These are phyloP conservation scores for Pseudodiploospora longispora DNA, from an alignment of 2,329 filamentous ascomycete species.

Conservation along the genomic window DNA sequence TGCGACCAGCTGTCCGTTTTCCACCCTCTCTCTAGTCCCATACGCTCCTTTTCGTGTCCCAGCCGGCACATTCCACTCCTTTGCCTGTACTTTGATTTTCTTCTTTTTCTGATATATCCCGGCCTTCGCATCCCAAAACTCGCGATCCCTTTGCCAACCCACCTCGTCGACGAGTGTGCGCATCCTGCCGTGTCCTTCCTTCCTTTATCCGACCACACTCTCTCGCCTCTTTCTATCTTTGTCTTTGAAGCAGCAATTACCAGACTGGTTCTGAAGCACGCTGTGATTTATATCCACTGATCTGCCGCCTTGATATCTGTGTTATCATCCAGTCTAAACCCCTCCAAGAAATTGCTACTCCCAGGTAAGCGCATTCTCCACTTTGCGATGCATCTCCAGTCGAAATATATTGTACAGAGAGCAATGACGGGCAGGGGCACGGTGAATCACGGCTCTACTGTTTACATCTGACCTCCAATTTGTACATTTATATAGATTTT, in stretches of 20 bases:
- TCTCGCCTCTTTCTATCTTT: neutral
- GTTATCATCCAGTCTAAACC: no score
- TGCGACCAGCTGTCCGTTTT: neutral
- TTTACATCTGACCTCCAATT: no score
- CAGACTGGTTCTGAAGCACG: conserved; percentile 17
- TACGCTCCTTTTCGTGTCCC: conserved; percentile 18
- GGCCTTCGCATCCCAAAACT: neutral
- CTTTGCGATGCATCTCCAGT: no score
- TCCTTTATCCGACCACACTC: conserved; percentile 15
- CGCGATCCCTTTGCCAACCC: neutral
- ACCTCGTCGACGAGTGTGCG: neutral
- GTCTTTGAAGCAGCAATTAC: conserved; percentile 8
- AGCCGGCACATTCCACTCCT: conserved; percentile 25
- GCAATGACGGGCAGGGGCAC: no score
- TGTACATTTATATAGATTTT: no score
- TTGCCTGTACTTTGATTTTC: conserved; percentile 2
- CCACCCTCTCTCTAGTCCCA: conserved; percentile 1
- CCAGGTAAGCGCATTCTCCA: no score
- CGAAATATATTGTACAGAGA: no score
- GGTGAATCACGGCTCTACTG: no score
- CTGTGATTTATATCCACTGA: conserved; percentile 3
- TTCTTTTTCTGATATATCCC: neutral
- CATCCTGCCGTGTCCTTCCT: conserved; percentile 4
- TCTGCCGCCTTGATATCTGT: neutral
- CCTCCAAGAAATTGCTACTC: no score